phyloP scores from a whole-genome alignment of 768 basidiomycete genomes.

The Boletus sensibilis region DNA sequence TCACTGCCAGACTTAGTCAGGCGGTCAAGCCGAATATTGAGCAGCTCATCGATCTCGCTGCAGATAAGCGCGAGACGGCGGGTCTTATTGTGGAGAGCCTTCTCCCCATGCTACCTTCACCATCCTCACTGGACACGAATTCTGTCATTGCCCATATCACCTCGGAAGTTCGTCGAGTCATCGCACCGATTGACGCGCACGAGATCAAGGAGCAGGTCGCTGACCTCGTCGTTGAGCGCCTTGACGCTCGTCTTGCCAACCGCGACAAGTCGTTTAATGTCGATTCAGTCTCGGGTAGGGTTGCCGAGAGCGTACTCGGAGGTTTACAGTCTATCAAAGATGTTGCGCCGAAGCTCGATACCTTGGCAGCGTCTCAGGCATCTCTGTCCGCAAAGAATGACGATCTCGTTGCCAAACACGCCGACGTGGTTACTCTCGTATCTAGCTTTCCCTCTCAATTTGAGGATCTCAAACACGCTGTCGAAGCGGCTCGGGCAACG shows the following conservation, averaged over 20 bases:
- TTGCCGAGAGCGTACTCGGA: constrained; percentile 52
- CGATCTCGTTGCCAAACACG: constrained; percentile 41
- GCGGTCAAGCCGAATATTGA: constrained; percentile 88
- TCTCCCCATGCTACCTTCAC: constrained; percentile 57
- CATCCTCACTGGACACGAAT: constrained; percentile 49
- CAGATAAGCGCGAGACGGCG: constrained; percentile 86
- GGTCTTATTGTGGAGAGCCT: constrained; percentile 74
- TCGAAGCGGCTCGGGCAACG: constrained; percentile 35
- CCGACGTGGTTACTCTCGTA: constrained; percentile 41
- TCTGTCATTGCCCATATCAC: constrained; percentile 58
- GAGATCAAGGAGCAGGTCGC: constrained; percentile 89
- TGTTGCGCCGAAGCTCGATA: constrained; percentile 41
- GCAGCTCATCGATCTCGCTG: constrained; percentile 84
- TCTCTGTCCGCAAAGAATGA: constrained; percentile 38
- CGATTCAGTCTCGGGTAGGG: constrained; percentile 53
- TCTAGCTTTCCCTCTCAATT: constrained; percentile 50
- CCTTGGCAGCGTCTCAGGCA: constrained; percentile 43
- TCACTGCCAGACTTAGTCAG: constrained; percentile 74
- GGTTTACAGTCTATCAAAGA: constrained; percentile 42
- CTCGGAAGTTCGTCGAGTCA: constrained; percentile 66
- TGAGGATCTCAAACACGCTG: constrained; percentile 40
- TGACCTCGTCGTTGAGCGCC: constrained; percentile 81
- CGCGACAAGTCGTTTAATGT: constrained; percentile 70
- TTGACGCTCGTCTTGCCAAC: constrained; percentile 77
- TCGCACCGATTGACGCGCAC: constrained; percentile 77